Conservation (phyloP, 768 basidiomycete genomes). For the Albatrellus ellisii region DNA sequence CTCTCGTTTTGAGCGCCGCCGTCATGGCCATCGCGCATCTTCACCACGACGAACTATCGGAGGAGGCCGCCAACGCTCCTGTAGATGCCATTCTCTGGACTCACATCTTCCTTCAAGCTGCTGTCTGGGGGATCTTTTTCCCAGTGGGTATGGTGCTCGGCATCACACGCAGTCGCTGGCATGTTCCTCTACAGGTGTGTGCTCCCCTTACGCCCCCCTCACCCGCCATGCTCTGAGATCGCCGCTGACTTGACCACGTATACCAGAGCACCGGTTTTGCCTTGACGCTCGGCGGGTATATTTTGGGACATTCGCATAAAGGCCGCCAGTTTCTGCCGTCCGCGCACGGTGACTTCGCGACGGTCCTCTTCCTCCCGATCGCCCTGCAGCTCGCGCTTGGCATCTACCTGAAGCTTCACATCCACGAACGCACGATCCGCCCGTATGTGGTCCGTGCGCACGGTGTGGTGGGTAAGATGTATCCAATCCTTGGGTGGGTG, state of each 20-base stretch:
- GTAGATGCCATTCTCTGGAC: slow-evolving; percentile 73
- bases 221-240: no score
- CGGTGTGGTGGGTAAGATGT: slow-evolving; percentile 70
- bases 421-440: slow-evolving; percentile 63
- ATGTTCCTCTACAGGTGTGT: slow-evolving; percentile 76
- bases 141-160: slow-evolving; percentile 76
- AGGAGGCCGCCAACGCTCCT: slow-evolving; percentile 50
- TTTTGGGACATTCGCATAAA: slow-evolving; percentile 78
- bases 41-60: slow-evolving; percentile 49
- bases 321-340: slow-evolving; percentile 68
- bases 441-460: slow-evolving; percentile 61
- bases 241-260: not conserved
- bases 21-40: slow-evolving; percentile 34
- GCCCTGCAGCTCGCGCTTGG: slow-evolving; percentile 57
- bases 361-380: slow-evolving; percentile 53
- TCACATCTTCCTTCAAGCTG: slow-evolving; percentile 67
- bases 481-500: slow-evolving; percentile 77
- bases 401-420: slow-evolving; percentile 85
- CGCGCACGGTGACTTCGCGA: slow-evolving; percentile 59
- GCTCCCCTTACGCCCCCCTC: not conserved
- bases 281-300: slow-evolving; percentile 58
- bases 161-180: slow-evolving; percentile 72
- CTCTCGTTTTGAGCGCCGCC: slow-evolving; percentile 1
- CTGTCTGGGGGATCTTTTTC: slow-evolving; percentile 80
- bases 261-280: slow-evolving; percentile 49